Evolutionary conservation across 768 basidiomycete genomes (phyloP).

Genomic region (Amanita thiersii): DNA sequence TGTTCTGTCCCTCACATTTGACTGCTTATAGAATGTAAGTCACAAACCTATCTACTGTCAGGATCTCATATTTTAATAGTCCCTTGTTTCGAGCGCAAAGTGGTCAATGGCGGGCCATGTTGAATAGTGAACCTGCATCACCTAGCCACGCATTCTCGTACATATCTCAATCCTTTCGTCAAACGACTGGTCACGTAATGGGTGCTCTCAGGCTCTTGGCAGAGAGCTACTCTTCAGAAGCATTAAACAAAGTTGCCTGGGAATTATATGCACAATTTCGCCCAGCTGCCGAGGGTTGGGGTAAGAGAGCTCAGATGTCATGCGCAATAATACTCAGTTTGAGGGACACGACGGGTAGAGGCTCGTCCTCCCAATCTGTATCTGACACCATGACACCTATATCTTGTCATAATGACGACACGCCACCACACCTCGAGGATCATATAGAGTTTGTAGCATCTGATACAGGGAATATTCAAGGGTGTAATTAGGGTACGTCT

Average conservation of each 20-base stretch:
- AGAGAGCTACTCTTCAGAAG: conserved; percentile 44
- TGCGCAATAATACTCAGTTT: conserved; percentile 63
- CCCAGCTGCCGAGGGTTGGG: conserved; percentile 79
- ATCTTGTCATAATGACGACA: too few species aligned
- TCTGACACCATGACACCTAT: too few species aligned
- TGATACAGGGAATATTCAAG: too few species aligned
- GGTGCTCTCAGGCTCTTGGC: conserved; percentile 71
- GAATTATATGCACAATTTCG: conserved; percentile 82
- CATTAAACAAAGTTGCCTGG: conserved; percentile 65
- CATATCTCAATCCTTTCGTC: conserved; percentile 70
- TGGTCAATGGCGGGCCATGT: conserved; percentile 78
- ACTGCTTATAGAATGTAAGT: conserved; percentile 30
- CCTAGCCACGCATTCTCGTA: conserved; percentile 80
- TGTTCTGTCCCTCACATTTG: background rate
- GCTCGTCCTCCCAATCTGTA: too few species aligned
- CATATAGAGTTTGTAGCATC: too few species aligned
- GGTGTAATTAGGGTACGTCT: too few species aligned
- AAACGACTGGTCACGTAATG: conserved; percentile 69
- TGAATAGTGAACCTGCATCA: conserved; percentile 56
- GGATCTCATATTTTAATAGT: conserved; percentile 31
- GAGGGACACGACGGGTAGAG: conserved; percentile 24
- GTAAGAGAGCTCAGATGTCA: conserved; percentile 65
- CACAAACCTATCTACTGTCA: too few species aligned
- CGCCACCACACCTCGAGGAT: too few species aligned
- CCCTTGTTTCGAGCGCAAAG: conserved; percentile 68